Evolutionary conservation across 2,329 filamentous ascomycete genomes (phyloP).

Genomic region (Alternaria ventricosa): DNA sequence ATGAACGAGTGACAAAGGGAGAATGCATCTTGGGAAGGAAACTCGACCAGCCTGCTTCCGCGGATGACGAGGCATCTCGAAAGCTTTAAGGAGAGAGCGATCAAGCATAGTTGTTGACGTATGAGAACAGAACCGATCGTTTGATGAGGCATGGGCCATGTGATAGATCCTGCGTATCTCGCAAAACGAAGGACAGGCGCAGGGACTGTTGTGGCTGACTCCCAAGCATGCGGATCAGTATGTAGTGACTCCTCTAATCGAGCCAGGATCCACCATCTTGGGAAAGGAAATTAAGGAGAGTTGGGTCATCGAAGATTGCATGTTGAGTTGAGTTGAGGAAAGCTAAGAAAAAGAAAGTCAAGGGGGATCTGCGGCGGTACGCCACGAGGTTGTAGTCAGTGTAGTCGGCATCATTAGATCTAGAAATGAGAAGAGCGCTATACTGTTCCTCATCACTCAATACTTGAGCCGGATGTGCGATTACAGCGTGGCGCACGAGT

Average conservation of each 20-base stretch:
- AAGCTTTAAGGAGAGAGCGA: conserved; percentile 3
- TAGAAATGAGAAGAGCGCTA: neutral
- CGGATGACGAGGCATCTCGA: neutral
- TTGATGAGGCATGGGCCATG: conserved; percentile 8
- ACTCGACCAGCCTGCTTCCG: neutral
- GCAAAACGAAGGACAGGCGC: conserved; percentile 8
- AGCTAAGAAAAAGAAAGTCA: conserved; percentile 10
- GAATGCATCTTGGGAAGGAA: conserved; percentile 11
- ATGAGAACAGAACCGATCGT: conserved; percentile 1
- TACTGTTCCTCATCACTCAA: neutral
- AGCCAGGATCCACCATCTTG: conserved; percentile 1
- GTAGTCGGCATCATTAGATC: neutral
- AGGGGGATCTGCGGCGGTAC: neutral
- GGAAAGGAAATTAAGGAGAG: conserved; percentile 1
- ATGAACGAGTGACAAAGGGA: conserved; percentile 7
- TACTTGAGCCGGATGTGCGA: neutral
- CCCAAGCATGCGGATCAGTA: neutral
- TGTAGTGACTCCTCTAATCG: conserved; percentile 3
- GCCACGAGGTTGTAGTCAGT: neutral
- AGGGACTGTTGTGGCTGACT: conserved; percentile 5
- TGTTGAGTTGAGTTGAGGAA: neutral
- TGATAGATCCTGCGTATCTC: neutral
- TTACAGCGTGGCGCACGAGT: neutral
- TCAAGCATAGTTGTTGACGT: neutral
- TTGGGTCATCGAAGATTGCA: conserved; percentile 1